A percentile compares a stretch with the other conserved stretches of the same genome.
phyloP scores from a whole-genome alignment of 805 yeast genomes.

The Millerago galiae region DNA sequence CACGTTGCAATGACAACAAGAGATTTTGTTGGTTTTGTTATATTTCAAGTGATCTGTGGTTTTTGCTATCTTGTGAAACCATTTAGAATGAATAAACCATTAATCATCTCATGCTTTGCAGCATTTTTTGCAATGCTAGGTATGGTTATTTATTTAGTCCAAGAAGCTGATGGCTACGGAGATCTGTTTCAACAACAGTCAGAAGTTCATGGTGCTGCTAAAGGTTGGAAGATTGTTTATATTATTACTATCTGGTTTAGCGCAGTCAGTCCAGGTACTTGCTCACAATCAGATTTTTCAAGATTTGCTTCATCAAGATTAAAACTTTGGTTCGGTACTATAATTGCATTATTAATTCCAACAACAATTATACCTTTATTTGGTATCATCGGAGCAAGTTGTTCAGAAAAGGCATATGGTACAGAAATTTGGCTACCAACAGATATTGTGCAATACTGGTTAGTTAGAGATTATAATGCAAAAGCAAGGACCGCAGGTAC shows the following conservation, averaged over 20 bases:
- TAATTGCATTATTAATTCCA: conserved; percentile 27
- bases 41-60: conserved; percentile 29
- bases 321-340: conserved; percentile 18
- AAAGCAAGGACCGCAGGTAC: conserved; percentile 31
- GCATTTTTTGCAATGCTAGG: conserved; percentile 28
- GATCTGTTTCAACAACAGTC: conserved; percentile 26
- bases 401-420: conserved; percentile 30
- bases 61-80: conserved; percentile 22
- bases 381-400: conserved; percentile 37
- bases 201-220: conserved; percentile 23
- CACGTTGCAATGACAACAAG: conserved; percentile 25
- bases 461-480: conserved; percentile 25
- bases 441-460: conserved; percentile 26
- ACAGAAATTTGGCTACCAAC: conserved; percentile 31
- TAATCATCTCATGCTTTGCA: conserved; percentile 19
- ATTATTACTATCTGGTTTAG: conserved; percentile 28
- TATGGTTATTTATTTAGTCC: conserved; percentile 25
- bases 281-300: conserved; percentile 31
- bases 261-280: conserved; percentile 26
- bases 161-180: conserved; percentile 30
- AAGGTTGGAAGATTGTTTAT: conserved; percentile 29
- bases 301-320: conserved; percentile 26
- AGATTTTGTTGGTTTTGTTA: conserved; percentile 27
- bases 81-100: conserved; percentile 19
- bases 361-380: conserved; percentile 37